Evolutionary conservation across 129 eudicot genomes (phyloP).

Genomic region (Flaveria brownii): DNA sequence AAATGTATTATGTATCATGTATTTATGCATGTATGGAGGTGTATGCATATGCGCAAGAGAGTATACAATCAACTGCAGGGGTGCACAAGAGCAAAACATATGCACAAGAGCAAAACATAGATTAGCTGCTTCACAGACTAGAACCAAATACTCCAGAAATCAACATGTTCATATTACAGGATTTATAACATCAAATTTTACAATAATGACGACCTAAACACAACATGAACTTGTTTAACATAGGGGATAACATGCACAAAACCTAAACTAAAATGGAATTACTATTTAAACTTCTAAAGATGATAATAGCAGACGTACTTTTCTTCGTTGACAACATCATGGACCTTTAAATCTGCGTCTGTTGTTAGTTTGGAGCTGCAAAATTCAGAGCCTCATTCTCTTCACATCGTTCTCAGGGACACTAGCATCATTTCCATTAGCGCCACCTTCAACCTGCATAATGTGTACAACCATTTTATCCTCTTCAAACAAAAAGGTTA

Average conservation of each 20-base stretch:
- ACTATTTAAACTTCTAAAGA: constrained; percentile 24
- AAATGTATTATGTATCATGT: neutral
- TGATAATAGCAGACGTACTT: constrained; percentile 12
- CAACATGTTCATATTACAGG: constrained; percentile 12
- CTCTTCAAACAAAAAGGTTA: neutral
- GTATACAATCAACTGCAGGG: neutral
- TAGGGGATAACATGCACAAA: constrained; percentile 11
- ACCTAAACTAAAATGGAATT: constrained; percentile 25
- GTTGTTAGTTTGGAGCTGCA: constrained; percentile 23
- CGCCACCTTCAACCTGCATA: constrained; percentile 44
- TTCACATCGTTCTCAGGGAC: constrained; percentile 82
- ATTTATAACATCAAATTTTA: constrained; percentile 23
- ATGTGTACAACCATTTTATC: neutral
- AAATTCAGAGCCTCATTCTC: constrained; percentile 53
- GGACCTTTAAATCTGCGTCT: constrained; percentile 25
- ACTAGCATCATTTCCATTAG: constrained; percentile 57
- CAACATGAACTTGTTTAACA: constrained; percentile 16
- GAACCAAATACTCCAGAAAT: constrained; percentile 14
- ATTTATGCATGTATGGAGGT: constrained; percentile 25
- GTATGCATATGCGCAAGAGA: neutral
- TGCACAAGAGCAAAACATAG: constrained; percentile 4
- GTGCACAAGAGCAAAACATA: constrained; percentile 4
- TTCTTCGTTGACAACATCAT: constrained; percentile 13
- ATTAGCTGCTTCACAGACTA: neutral
- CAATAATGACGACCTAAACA: constrained; percentile 21